Evolutionary conservation across 352 stramenopile species (phyloP).

Genomic region (Pythium aquatile): DNA sequence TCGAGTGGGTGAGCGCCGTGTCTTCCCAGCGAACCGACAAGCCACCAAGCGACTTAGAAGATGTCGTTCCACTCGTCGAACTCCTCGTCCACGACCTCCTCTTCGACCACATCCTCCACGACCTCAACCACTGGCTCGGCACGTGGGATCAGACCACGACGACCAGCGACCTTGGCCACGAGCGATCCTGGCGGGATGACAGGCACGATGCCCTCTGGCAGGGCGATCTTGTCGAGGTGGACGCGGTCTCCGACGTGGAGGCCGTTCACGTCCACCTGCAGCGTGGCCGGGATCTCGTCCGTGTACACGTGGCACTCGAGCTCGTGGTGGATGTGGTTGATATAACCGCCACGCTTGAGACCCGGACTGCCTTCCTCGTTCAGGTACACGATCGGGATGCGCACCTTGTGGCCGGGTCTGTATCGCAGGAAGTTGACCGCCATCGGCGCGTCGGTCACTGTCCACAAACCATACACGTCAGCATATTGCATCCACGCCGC

Average conservation of each 20-base stretch:
- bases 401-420: constrained; percentile 86
- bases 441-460: constrained; percentile 76
- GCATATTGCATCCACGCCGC: neutral
- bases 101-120: constrained; percentile 61
- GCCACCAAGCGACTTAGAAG: constrained; percentile 46
- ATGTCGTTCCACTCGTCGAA: constrained; percentile 89
- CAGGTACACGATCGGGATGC: constrained; percentile 90
- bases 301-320: constrained; percentile 80
- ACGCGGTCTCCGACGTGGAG: constrained; percentile 86
- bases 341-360: constrained; percentile 94
- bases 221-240: constrained; percentile 68
- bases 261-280: constrained; percentile 85
- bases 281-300: constrained; percentile 67
- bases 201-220: constrained; percentile 75
- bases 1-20: neutral
- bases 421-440: constrained; percentile 93
- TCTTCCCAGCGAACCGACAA: neutral
- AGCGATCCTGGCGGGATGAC: constrained; percentile 60
- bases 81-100: constrained; percentile 73
- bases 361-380: constrained; percentile 93
- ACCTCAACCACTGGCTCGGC: constrained; percentile 59
- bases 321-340: constrained; percentile 89
- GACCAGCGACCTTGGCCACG: constrained; percentile 84
- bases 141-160: constrained; percentile 80
- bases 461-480: neutral